Base-by-base conservation (phyloP, 495 filamentous ascomycete genomes). In the Xylaria flabelliformis region DNA sequence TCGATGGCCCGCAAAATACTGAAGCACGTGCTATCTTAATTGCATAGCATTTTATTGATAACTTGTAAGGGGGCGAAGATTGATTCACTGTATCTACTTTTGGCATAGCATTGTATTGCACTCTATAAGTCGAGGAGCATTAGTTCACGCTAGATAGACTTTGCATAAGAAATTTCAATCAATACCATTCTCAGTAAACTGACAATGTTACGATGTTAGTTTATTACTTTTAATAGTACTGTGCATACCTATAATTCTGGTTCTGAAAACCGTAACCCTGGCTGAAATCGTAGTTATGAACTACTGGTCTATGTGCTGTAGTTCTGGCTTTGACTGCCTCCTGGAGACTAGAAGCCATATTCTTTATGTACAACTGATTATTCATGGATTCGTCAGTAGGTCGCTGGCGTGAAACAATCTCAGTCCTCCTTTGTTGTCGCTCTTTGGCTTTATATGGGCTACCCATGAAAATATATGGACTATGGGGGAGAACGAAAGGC, bases 401-500 rank as follows among this genome's bases (percentile, higher is more conserved):
- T 10, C 3, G 29, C 19, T 8, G 4, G 10, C 32, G 19, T 39
- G 29, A 32, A 21, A 12, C 9, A 39, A 7, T 1, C 32, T 39
- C 15, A 39, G 32, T 32, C 19, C 2, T 26, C 17, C 42, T 2
- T 21, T 26, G 19, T 6, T 3, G 64, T 19, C 51, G 7, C 32
- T 51, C 10, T 32, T 12, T 9, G 0, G 17, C 8, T 66, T 13
- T 8, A 15, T 41, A 0, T 15, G 15, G 2, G 34, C 13, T 6
- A 13, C 64, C 64, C 64, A 66, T 66, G 19, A 66, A 66, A 39
- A 32, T 32, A 39, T 15, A 6, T 21, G 64, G 10, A 32, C 64
- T 66, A 8, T 66, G 64, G 21, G 64, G 46, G 15, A 66, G 51
- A 39, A 36, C 15, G 46, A 34, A 66, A 51, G 46, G 64, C 15